Evolutionary conservation across 345 rosid species (phyloP), one percentile per base, ranked within the genome.

Genomic region (Fremontodendron californicum): DNA sequence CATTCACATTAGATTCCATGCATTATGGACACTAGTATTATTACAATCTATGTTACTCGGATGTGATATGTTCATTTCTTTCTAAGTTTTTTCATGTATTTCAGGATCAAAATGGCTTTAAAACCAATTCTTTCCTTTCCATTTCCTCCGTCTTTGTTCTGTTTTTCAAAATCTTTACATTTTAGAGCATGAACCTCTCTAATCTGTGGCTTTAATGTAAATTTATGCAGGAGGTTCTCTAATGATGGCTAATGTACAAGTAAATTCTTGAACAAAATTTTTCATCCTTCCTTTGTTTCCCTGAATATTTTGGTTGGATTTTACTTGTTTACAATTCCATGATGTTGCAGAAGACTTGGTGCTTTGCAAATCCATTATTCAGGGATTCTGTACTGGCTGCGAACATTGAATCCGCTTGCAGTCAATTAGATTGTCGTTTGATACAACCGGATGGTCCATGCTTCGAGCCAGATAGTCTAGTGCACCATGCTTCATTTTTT

Each of bases 401-500:
- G 29, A 60, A 60, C 19, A 60, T 60, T 27, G 64, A 60, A 25
- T 60, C 12, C 37, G 64, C 19, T 60, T 60, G 64, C 64, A 60
- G 37, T 60, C 60, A 8, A 8, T 21, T 54, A 9, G 29, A 54
- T 21, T n/a, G 60, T 21, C 3, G 29, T 21, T n/a, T 9, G 60
- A 33, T 33, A 33, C 57, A 52, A 6, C 40, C 8, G 0, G 67
- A 49, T 0, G 62, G 67, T 12, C 1, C 46, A 4, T 76, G 80
- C 78, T 79, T 71, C 72, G 2, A 46, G 5, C 85, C 82, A 7
- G 25, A 73, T 43, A 76, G 65, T 37, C 42, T 3, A 1, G 11
- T 71, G 19, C 73, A 75, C 66, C 84, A 75, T 54, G 81, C 84
- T 13, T 78, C 80, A 6, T 72, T 65, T 33, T 80, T 75, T 39